Base-by-base conservation (phyloP, 2,329 filamentous ascomycete genomes). In the Fusarium buxicola region DNA sequence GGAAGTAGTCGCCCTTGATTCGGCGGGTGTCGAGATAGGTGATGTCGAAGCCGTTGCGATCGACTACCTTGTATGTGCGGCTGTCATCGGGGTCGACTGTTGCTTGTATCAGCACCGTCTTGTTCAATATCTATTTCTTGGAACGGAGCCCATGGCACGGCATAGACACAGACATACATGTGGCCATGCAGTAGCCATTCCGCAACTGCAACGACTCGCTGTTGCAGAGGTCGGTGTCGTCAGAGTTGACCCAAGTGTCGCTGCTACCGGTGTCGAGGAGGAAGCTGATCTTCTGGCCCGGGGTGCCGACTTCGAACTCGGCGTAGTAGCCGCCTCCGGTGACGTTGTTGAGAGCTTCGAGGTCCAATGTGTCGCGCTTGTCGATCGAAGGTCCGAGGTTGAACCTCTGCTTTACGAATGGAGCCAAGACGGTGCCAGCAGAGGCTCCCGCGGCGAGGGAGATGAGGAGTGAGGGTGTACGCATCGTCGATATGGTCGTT, bases 231-330 rank as follows among this genome's bases (percentile, higher is more conserved):
- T 73, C 65, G 1, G 90, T 92, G 46, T 77, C 77, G 12, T 82
- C 79, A 5, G 88, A 85, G 60, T 84, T 75, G 36, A 88, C 76
- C 86, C 86, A 89, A 5, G 86, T 82, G 69, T 89, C 87, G 63
- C 83, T 86, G 72, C 84, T 87, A 25, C 86, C 87, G 3, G 86
- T 89, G 73, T 89, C 86, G 60, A 89, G 79, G 49, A 85, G 78
- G 66, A 89, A 77, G 49, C 74, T 78, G 45, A 88, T 72, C 4
- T 74, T 72, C 73, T 89, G 86, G 1, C 78, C 76, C 1, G 87
- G 87, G 0, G 85, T 87, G 45, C 87, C 87, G 36, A 89, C 74
- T n/a, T 76, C 75, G 36, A 89, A 80, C 46, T 85, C 79, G 35
- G 83, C 81, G 69, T 82, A 86, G 75, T 87, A 88, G 12, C 83